Percentiles rank a stretch among this genome's conserved stretches.
Conservation (phyloP, 441 rosid genomes). For the Populus hybrid region DNA sequence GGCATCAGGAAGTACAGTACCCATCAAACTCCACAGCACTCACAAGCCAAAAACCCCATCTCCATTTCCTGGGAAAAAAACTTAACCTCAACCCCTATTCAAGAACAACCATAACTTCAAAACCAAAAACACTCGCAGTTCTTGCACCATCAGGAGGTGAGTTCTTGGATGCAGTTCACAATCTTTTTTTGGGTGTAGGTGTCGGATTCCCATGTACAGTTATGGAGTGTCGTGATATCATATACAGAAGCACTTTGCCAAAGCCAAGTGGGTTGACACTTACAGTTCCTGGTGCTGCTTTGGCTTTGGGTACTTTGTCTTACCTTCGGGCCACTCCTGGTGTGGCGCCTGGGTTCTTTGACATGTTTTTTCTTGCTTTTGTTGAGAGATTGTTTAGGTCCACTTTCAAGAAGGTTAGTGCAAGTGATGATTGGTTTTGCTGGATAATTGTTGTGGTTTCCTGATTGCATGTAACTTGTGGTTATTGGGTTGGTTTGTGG, state of each 20-base stretch:
- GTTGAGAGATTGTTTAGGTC: constrained; percentile 76
- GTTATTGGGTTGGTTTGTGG: constrained; percentile 21
- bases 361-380: constrained; percentile 93
- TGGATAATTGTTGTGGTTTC: constrained; percentile 2
- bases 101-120: constrained; percentile 19
- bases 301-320: constrained; percentile 79
- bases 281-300: constrained; percentile 70
- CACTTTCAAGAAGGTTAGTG: constrained; percentile 62
- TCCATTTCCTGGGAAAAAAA: constrained; percentile 65
- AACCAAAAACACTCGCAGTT: constrained; percentile 29
- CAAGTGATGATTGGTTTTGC: neutral
- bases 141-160: constrained; percentile 44
- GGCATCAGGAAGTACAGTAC: constrained; percentile 42
- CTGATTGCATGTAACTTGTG: constrained; percentile 14
- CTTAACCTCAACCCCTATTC: constrained; percentile 27
- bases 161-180: constrained; percentile 52
- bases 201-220: constrained; percentile 96
- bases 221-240: constrained; percentile 95
- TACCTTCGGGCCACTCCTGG: constrained; percentile 99
- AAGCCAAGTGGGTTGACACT: constrained; percentile 65
- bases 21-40: constrained; percentile 35
- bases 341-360: constrained; percentile 95
- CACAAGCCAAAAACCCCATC: constrained; percentile 28
- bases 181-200: constrained; percentile 83
- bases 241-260: constrained; percentile 92